Evolutionary conservation across 164 flowering plant genomes (phyloP), one percentile per base, ranked within the genome.

Genomic region (Buxus sempervirens): DNA sequence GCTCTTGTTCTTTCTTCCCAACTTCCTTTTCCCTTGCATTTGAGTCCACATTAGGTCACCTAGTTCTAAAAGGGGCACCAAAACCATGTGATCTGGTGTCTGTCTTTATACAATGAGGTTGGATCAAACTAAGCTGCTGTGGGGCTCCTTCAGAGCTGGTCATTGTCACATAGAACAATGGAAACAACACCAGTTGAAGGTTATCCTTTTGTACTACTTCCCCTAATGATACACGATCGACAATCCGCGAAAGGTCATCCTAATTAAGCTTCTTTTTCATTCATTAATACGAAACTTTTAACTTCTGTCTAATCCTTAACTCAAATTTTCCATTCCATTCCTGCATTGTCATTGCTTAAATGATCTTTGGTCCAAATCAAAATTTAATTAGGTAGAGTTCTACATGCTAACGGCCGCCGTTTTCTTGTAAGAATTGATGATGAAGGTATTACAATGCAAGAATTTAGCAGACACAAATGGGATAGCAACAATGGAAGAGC

Each of bases 1-100:
- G 51, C 13, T 45, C 16, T 65, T 64, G 36, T 70, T 80, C 81
- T 75, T 73, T 75, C 75, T 77, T 74, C 63, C 67, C 49, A 25
- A 54, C 61, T 22, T 41, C 18, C 51, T 45, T 45, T 45, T 45
- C 51, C 51, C 13, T 15, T 10, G 18, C 16, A 10, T 10, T 45
- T 10, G 10, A 45, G 51, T 45, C 51, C 51, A 45, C 51, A 45
- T 6, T 45, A 45, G 1, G 9, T 45, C 5, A 45, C 51, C 18
- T 10, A 10, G 1, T 45, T 10, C 12, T 3, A 32, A 32, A 32
- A 7, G 38, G 38, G 7, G 7, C 38, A 32, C 38, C 13, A 45
- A 45, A 45, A 45, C 51, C 51, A 45, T 45, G 16, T 45, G 38
- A 32, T 32, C 38, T 32, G 38, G 38, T 32, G 51, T 45, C 51